Evolutionary conservation across 78 protist genomes (phyloP).

Genomic region (Dictyostelium capitatum): DNA sequence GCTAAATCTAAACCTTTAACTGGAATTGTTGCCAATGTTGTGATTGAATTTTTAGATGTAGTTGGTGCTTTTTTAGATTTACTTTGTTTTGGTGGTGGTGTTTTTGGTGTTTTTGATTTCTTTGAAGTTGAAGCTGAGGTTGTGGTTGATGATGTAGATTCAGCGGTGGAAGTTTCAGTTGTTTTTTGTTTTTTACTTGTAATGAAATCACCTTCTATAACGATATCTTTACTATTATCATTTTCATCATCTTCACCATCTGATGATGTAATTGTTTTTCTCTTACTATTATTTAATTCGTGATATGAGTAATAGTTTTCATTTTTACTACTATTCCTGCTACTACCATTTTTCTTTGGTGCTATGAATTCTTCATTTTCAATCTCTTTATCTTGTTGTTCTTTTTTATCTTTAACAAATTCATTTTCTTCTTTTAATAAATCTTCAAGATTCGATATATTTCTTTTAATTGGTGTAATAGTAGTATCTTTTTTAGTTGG

Average conservation of each 20-base stretch:
- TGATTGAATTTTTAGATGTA: not conserved
- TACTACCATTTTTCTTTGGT: not conserved
- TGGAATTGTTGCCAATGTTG: not conserved
- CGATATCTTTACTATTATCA: not conserved
- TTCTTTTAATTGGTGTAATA: not conserved
- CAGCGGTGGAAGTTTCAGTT: not conserved
- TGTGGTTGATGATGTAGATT: not conserved
- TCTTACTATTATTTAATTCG: conserved; percentile 8
- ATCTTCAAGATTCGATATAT: not conserved
- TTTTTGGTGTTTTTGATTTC: not conserved
- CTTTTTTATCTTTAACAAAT: not conserved
- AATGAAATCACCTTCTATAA: not conserved
- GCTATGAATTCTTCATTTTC: not conserved
- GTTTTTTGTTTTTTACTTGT: not conserved
- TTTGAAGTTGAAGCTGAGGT: not conserved
- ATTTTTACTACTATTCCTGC: not conserved
- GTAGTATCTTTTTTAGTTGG: not conserved
- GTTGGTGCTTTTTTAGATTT: not conserved
- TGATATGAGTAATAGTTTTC: conserved; percentile 5
- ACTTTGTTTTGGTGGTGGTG: conserved; percentile 4
- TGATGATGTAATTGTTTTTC: not conserved
- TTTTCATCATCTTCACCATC: not conserved
- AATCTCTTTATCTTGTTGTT: not conserved
- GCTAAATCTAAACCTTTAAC: conserved; percentile 9
- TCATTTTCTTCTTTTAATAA: not conserved